Percentiles rank a stretch among this genome's conserved stretches.
Conservation (phyloP, 1,284 basidiomycete species). For the Caloboletus firmus region DNA sequence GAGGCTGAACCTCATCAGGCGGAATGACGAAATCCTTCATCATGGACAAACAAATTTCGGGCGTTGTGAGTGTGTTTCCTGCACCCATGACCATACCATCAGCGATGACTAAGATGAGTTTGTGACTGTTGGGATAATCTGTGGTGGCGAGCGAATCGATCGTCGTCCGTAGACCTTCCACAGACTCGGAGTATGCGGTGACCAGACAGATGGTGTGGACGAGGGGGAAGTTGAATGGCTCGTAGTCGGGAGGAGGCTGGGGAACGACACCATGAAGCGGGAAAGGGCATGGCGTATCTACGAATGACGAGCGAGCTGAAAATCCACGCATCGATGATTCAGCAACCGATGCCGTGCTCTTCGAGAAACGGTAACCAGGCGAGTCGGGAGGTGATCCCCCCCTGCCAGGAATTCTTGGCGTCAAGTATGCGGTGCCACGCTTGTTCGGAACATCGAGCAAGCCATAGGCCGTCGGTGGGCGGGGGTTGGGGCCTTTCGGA, state of each 20-base stretch:
- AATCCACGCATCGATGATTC: slow-evolving; percentile 32
- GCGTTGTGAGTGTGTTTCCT: slow-evolving; percentile 84
- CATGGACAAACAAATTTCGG: slow-evolving; percentile 94
- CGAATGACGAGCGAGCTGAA: slow-evolving; percentile 48
- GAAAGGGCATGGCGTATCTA: slow-evolving; percentile 84
- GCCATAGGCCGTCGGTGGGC: slow-evolving; percentile 78
- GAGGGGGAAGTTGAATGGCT: slow-evolving; percentile 96
- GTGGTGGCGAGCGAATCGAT: slow-evolving; percentile 97
- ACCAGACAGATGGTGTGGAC: slow-evolving; percentile 95
- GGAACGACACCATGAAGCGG: slow-evolving; percentile 88
- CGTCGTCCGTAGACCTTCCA: slow-evolving; percentile 95
- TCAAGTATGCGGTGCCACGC: slow-evolving; percentile 61
- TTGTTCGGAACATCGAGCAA: slow-evolving; percentile 67
- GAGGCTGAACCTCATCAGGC: slow-evolving; percentile 85
- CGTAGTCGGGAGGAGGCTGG: slow-evolving; percentile 88
- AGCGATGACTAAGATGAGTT: slow-evolving; percentile 92
- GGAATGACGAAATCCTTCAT: slow-evolving; percentile 95
- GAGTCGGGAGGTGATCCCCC: slow-evolving; percentile 68
- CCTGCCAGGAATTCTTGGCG: slow-evolving; percentile 44
- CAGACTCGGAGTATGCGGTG: slow-evolving; percentile 97
- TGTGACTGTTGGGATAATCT: slow-evolving; percentile 98
- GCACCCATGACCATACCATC: slow-evolving; percentile 99
- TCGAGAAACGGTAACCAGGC: slow-evolving; percentile 70
- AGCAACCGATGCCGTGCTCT: slow-evolving; percentile 80
- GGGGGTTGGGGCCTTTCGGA: slow-evolving; percentile 57